Evolutionary conservation across 495 filamentous ascomycete species (phyloP).

Genomic region (Aspergillus conjunctus): DNA sequence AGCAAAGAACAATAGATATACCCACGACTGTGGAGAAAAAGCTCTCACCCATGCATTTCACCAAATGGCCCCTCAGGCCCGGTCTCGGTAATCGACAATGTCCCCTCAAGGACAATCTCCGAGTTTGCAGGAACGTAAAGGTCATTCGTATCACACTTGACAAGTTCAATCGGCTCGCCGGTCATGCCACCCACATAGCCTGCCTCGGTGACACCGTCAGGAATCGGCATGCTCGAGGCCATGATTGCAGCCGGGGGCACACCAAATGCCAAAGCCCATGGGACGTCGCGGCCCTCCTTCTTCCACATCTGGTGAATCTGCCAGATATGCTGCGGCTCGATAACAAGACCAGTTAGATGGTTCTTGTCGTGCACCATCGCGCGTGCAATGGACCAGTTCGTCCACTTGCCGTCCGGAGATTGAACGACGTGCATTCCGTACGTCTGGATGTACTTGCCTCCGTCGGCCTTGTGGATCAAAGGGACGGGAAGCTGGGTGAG

Average conservation of each 20-base stretch:
- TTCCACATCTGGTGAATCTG: constrained; percentile 42
- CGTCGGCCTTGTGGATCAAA: constrained; percentile 38
- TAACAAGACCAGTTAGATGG: constrained; percentile 32
- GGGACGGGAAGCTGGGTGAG: constrained; percentile 36
- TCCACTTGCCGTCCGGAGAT: constrained; percentile 38
- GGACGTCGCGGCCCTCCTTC: constrained; percentile 35
- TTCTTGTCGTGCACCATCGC: constrained; percentile 41
- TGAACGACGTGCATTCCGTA: constrained; percentile 44
- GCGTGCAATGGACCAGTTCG: constrained; percentile 45
- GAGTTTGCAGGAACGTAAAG: constrained; percentile 40
- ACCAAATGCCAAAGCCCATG: constrained; percentile 40
- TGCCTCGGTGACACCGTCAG: constrained; percentile 37
- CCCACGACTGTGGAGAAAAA: background rate
- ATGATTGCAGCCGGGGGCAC: constrained; percentile 46
- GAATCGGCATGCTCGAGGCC: constrained; percentile 41
- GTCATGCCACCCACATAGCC: constrained; percentile 39
- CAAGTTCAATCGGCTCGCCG: constrained; percentile 35
- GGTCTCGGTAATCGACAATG: constrained; percentile 35
- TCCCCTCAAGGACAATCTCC: constrained; percentile 44
- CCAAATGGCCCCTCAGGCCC: constrained; percentile 41
- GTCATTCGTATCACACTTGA: constrained; percentile 45
- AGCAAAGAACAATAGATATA: background rate
- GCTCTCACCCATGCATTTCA: constrained; percentile 35
- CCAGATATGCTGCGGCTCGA: constrained; percentile 38
- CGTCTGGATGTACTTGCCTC: constrained; percentile 43